A percentile compares a stretch with the other conserved stretches of the same genome.
These are phyloP conservation scores for Chrysophaeum taylorii DNA, from an alignment of 352 stramenopile species.

Conservation along the genomic window DNA sequence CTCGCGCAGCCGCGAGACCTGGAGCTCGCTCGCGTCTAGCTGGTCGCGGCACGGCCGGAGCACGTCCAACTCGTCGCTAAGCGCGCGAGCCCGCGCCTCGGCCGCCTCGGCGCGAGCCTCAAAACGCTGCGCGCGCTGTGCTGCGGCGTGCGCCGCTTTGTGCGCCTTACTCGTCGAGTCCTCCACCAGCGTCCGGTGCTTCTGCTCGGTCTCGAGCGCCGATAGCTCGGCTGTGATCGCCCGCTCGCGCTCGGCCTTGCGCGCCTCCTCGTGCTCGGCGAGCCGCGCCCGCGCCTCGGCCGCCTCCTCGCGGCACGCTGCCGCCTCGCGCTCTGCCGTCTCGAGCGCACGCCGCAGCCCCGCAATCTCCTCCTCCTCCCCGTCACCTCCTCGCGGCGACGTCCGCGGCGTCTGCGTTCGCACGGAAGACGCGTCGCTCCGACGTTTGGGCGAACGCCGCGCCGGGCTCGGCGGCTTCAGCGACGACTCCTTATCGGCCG, in stretches of 20 bases:
- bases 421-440: not conserved
- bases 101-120: not conserved
- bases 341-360: not conserved
- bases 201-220: not conserved
- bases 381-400: not conserved
- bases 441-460: not conserved
- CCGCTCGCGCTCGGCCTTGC: constrained; percentile 4
- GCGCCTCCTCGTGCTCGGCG: not conserved
- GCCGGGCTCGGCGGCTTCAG: not conserved
- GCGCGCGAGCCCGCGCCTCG: not conserved
- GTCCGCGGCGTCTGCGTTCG: not conserved
- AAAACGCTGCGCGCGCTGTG: not conserved
- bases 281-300: not conserved
- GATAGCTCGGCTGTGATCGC: not conserved
- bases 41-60: not conserved
- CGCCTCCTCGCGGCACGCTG: not conserved
- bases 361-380: not conserved
- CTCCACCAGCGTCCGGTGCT: not conserved
- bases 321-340: no score
- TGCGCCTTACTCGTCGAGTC: not conserved
- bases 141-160: not conserved
- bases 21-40: not conserved
- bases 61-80: constrained; percentile 4
- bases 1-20: not conserved
- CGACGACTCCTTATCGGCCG: not conserved